These are phyloP conservation scores for Diplocarpon rosae DNA, from an alignment of 2,329 filamentous ascomycete genomes.

Conservation along the genomic window DNA sequence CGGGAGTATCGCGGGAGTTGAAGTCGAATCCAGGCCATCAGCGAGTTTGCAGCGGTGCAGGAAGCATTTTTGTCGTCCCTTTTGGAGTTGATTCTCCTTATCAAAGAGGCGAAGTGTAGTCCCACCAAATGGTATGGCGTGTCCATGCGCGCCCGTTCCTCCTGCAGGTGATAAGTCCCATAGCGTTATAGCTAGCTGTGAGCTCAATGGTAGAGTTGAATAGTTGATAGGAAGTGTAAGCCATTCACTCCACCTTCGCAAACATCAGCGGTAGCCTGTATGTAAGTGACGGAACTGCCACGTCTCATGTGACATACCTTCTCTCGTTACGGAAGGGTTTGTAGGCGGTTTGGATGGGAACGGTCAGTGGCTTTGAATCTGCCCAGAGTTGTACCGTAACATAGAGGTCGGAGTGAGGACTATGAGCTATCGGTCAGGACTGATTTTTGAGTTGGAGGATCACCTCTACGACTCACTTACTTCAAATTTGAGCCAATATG, in stretches of 20 bases:
- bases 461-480: conserved; percentile 43
- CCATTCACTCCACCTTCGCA: conserved; percentile 91
- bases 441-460: conserved; percentile 9
- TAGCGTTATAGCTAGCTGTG: conserved; percentile 81
- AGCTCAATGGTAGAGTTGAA: conserved; percentile 67
- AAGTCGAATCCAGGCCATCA: conserved; percentile 71
- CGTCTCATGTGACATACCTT: conserved; percentile 33
- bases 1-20: conserved; percentile 59
- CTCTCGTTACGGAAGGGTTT: conserved; percentile 73
- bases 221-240: conserved; percentile 78
- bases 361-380: conserved; percentile 86
- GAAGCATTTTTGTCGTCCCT: conserved; percentile 83
- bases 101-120: conserved; percentile 92
- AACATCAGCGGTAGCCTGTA: conserved; percentile 10
- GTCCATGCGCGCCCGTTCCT: conserved; percentile 55
- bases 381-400: conserved; percentile 91
- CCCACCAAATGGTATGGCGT: conserved; percentile 85
- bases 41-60: conserved; percentile 73
- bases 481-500: conserved; percentile 80
- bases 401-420: conserved; percentile 78
- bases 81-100: conserved; percentile 78
- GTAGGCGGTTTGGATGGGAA: conserved; percentile 86
- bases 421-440: conserved; percentile 27
- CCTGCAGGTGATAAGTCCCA: conserved; percentile 88
- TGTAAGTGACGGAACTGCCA: not conserved